Evolutionary conservation across 495 filamentous ascomycete species (phyloP).

Genomic region (Penicillium tannophilum): DNA sequence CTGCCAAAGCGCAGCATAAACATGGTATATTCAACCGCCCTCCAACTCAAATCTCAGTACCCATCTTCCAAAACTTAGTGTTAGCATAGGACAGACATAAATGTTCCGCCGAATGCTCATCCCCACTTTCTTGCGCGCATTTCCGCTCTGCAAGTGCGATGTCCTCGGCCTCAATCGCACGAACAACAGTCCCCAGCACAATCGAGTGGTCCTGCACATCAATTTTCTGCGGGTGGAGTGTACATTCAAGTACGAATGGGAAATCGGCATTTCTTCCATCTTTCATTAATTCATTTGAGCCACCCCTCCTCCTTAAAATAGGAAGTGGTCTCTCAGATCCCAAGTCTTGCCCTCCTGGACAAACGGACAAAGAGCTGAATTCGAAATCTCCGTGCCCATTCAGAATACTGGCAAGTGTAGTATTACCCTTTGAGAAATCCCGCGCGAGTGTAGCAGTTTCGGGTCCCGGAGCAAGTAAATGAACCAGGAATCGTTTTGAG

Average conservation of each 20-base stretch:
- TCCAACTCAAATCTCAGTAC: slow-evolving; percentile 29
- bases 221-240: slow-evolving; percentile 37
- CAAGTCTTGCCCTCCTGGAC: background rate
- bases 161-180: slow-evolving; percentile 18
- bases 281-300: background rate
- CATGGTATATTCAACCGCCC: background rate
- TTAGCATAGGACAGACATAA: slow-evolving; percentile 50
- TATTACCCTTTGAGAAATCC: slow-evolving; percentile 47
- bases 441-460: slow-evolving; percentile 40
- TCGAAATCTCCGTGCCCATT: slow-evolving; percentile 42
- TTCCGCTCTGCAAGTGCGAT: background rate
- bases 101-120: slow-evolving; percentile 19
- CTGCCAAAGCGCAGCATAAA: background rate
- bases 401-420: slow-evolving; percentile 32
- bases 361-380: slow-evolving; percentile 25
- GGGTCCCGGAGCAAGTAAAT: slow-evolving; percentile 37
- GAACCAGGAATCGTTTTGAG: slow-evolving; percentile 47
- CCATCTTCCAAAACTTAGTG: slow-evolving; percentile 50
- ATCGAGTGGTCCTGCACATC: slow-evolving; percentile 50
- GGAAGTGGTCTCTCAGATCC: slow-evolving; percentile 28
- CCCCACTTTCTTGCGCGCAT: background rate
- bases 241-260: slow-evolving; percentile 47
- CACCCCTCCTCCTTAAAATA: slow-evolving; percentile 29
- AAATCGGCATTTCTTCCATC: slow-evolving; percentile 24
- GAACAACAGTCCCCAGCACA: slow-evolving; percentile 40